Conservation (phyloP, 2,329 filamentous ascomycete genomes). For the Beauveria australis region DNA sequence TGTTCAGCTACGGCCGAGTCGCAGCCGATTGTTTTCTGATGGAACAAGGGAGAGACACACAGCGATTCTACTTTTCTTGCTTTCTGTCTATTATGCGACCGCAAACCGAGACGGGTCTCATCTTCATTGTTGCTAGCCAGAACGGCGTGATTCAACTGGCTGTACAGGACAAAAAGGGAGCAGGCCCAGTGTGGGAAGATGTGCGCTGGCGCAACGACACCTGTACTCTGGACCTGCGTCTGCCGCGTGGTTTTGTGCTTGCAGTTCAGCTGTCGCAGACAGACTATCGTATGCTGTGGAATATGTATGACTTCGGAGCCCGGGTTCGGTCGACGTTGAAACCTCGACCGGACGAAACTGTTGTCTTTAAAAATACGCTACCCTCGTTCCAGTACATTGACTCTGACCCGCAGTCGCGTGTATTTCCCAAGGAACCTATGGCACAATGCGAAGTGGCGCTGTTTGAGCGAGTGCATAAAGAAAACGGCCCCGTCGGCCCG, state of each 20-base stretch:
- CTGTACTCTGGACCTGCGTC: slow-evolving; percentile 55
- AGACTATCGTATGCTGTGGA: slow-evolving; percentile 75
- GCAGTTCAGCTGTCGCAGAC: slow-evolving; percentile 61
- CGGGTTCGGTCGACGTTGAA: slow-evolving; percentile 67
- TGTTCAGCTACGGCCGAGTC: slow-evolving; percentile 74
- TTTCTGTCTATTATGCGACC: slow-evolving; percentile 68
- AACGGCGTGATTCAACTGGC: slow-evolving; percentile 66
- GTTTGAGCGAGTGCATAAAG: slow-evolving; percentile 62
- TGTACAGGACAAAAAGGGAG: slow-evolving; percentile 60
- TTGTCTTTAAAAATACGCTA: slow-evolving; percentile 61
- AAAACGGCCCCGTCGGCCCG: slow-evolving; percentile 63
- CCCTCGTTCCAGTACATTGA: slow-evolving; percentile 77
- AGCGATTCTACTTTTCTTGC: slow-evolving; percentile 62
- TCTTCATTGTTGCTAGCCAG: slow-evolving; percentile 71
- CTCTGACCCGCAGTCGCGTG: slow-evolving; percentile 55
- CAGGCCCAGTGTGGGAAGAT: slow-evolving; percentile 71
- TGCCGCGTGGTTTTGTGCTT: slow-evolving; percentile 70
- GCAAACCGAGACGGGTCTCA: slow-evolving; percentile 59
- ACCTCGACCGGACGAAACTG: slow-evolving; percentile 58
- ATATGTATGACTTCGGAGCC: slow-evolving; percentile 75
- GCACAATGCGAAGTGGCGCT: slow-evolving; percentile 63
- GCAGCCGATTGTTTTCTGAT: slow-evolving; percentile 66
- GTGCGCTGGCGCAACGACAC: slow-evolving; percentile 68
- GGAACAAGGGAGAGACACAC: slow-evolving; percentile 61
- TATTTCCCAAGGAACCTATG: slow-evolving; percentile 69